Evolutionary conservation across 768 basidiomycete species (phyloP).

Genomic region (Suillus cothurnatus): DNA sequence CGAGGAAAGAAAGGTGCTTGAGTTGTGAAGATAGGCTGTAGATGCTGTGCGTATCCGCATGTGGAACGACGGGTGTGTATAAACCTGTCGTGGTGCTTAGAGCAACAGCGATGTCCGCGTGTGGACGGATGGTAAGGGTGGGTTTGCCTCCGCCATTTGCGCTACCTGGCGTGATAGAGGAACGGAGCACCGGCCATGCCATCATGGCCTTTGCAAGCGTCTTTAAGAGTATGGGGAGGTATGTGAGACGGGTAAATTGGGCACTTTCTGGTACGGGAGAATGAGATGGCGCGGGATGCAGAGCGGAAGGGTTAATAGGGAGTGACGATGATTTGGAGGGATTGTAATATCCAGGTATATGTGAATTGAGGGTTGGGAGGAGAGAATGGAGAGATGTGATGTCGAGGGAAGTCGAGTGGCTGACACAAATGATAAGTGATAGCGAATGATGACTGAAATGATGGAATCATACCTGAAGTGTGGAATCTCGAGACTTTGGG

Average conservation of each 20-base stretch:
- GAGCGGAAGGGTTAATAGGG: slow-evolving; percentile 40
- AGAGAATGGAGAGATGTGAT: slow-evolving; percentile 67
- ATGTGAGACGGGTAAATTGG: slow-evolving; percentile 70
- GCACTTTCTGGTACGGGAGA: slow-evolving; percentile 50
- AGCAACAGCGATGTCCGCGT: slow-evolving; percentile 74
- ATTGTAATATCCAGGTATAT: slow-evolving; percentile 64
- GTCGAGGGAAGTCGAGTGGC: slow-evolving; percentile 77
- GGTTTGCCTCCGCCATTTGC: slow-evolving; percentile 46
- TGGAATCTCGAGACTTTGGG: slow-evolving; percentile 83
- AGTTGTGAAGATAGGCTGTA: slow-evolving; percentile 65
- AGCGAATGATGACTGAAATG: not conserved
- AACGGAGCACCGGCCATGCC: slow-evolving; percentile 83
- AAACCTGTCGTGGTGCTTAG: slow-evolving; percentile 82
- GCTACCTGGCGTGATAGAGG: slow-evolving; percentile 59
- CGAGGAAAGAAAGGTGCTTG: slow-evolving; percentile 61
- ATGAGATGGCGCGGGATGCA: slow-evolving; percentile 41
- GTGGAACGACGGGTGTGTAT: slow-evolving; percentile 73
- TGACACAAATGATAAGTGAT: slow-evolving; percentile 24
- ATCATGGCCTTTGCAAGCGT: slow-evolving; percentile 78
- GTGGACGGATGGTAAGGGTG: slow-evolving; percentile 69
- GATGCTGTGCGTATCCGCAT: slow-evolving; percentile 55
- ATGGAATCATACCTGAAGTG: slow-evolving; percentile 66
- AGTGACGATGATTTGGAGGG: slow-evolving; percentile 41
- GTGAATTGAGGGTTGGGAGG: slow-evolving; percentile 62
- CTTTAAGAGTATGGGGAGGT: slow-evolving; percentile 84